Evolutionary conservation across 768 basidiomycete genomes (phyloP), one percentile per base, ranked within the genome.

Genomic region (Tricholoma hemisulphureum): DNA sequence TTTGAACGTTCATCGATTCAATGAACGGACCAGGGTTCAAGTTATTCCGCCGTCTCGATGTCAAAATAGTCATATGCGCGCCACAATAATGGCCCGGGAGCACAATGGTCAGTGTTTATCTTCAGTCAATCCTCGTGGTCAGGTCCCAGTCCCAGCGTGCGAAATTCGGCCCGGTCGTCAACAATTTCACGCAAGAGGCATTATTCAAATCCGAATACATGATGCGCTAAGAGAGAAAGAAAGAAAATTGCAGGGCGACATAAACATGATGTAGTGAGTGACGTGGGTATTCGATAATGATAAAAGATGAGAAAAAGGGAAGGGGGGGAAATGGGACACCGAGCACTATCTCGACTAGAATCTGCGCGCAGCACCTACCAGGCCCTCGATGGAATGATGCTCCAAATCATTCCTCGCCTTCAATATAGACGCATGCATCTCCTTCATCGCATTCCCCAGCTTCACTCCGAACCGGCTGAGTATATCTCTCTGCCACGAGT

Each of bases 401-500:
- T 98, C 97, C 57, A 99, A 82, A 62, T 98, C 95, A 69, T 96
- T 92, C 65, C 97, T 81, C 53, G 95, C 93, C 75, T 98, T 97
- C 62, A 91, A 73, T 58, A 99, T 95, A 28, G 88, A 76, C 13
- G 93, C 89, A 74, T 98, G 94, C 84, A 95, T 93, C 74, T 98
- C 96, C 80, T 95, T 95, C 94, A 99, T 98, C 54, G 88, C 88
- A 59, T 88, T 89, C 4, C 94, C 93, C 56, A 99, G 81, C 78
- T 97, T 98, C 59, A 84, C 83, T 3, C 97, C 96, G 67, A 98
- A 98, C 48, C 94, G 81, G 60, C 86, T 88, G 63, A 98, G 77
- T 59, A 99, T 93, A 65, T 99, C 97, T 59, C 89, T 81, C 78
- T 98, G 96, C 96, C 97, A 98, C 18, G 93, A 79, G 69, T 98